Percentiles rank a stretch among this genome's conserved stretches.
Evolutionary conservation across 1,284 basidiomycete genomes (phyloP).

Genomic region (Ustilago bromivora): DNA sequence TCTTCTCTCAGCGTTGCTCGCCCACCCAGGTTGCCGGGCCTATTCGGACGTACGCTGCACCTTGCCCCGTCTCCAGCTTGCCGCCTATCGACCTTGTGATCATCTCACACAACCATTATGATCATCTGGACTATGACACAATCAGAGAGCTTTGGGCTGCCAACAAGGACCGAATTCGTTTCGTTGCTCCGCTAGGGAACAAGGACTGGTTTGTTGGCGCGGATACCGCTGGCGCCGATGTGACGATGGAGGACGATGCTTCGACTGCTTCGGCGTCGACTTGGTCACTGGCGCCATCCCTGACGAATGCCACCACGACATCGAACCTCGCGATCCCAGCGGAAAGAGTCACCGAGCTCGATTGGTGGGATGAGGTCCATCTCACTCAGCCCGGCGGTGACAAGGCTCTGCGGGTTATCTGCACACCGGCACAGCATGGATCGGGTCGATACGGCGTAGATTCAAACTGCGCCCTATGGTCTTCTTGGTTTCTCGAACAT

Average conservation of each 20-base stretch:
- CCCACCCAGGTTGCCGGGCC: conserved; percentile 63
- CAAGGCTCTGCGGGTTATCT: conserved; percentile 36
- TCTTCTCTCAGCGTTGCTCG: conserved; percentile 67
- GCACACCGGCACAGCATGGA: conserved; percentile 67
- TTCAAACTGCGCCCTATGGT: conserved; percentile 57
- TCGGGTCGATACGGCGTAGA: conserved; percentile 63
- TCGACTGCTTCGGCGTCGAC: conserved; percentile 13
- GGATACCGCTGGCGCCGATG: background rate
- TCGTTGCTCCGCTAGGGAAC: conserved; percentile 65
- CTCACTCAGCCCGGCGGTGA: conserved; percentile 12
- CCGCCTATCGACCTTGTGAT: conserved; percentile 62
- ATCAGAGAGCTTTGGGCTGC: conserved; percentile 56
- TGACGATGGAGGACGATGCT: conserved; percentile 3
- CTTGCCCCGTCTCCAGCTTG: conserved; percentile 55
- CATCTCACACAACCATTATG: conserved; percentile 69
- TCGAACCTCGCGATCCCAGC: conserved; percentile 43
- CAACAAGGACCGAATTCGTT: conserved; percentile 49
- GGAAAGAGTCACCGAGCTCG: conserved; percentile 58
- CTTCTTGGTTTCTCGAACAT: conserved; percentile 62
- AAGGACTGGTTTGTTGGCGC: conserved; percentile 58
- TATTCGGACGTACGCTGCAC: conserved; percentile 53
- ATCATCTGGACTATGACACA: conserved; percentile 64
- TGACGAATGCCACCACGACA: conserved; percentile 23
- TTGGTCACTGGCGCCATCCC: conserved; percentile 20
- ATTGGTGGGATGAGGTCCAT: conserved; percentile 66